phyloP scores from a whole-genome alignment of 345 rosid species.

The Angophora floribunda region DNA sequence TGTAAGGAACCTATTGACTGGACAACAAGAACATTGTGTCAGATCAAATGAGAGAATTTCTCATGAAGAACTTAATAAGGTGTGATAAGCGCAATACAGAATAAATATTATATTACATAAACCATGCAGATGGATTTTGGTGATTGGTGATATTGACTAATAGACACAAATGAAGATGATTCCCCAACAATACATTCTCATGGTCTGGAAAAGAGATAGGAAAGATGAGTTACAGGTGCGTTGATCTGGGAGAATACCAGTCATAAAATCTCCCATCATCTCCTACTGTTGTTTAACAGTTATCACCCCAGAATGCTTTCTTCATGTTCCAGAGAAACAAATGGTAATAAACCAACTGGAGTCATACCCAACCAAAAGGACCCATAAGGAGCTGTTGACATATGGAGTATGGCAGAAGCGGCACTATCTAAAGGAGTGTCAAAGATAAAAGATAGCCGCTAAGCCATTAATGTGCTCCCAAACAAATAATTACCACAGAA shows the following conservation, averaged over 20 bases:
- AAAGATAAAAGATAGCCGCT: background rate
- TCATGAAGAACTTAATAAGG: background rate
- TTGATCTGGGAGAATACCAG: background rate
- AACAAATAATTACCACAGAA: background rate
- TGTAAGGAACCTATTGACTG: slow-evolving; percentile 94
- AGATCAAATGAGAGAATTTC: background rate
- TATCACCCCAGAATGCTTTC: background rate
- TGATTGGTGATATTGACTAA: background rate
- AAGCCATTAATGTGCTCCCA: background rate
- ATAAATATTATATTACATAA: background rate
- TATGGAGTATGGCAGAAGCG: background rate
- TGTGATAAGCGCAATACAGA: background rate
- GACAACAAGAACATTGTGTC: slow-evolving; percentile 1
- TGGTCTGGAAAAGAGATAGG: background rate
- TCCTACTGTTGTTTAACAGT: background rate
- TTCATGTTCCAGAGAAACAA: background rate
- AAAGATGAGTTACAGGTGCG: background rate
- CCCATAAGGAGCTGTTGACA: background rate
- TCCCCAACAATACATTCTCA: background rate
- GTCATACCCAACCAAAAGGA: background rate
- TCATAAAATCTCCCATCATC: background rate
- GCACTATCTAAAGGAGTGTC: background rate
- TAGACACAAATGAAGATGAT: background rate
- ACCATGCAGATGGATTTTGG: background rate
- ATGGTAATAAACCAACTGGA: background rate